Percentiles rank a stretch among this genome's conserved stretches.
Evolutionary conservation across 331 rosid genomes (phyloP).

Genomic region (Cydonia oblonga): DNA sequence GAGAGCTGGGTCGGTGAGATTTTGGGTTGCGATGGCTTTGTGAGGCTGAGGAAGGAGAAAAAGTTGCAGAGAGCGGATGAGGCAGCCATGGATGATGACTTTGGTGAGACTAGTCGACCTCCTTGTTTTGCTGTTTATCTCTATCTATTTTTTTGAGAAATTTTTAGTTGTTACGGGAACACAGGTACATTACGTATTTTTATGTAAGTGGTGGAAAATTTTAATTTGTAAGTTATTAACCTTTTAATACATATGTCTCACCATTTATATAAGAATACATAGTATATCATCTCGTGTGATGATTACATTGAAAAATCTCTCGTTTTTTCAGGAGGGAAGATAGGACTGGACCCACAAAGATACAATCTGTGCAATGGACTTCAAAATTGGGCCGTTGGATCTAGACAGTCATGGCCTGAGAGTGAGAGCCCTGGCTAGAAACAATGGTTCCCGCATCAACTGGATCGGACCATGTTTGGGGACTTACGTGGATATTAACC

Average conservation of each 20-base stretch:
- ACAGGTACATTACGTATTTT: no score
- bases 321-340: no score
- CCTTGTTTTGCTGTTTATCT: background rate
- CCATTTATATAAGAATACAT: no score
- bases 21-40: constrained; percentile 32
- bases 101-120: background rate
- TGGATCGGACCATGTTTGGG: no score
- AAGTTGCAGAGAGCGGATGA: constrained; percentile 41
- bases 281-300: no score
- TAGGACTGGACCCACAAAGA: background rate
- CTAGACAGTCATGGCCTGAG: background rate
- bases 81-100: constrained; percentile 37
- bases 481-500: no score
- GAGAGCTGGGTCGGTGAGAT: constrained; percentile 25
- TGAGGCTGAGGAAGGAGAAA: constrained; percentile 49
- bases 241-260: no score
- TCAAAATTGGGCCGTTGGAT: background rate
- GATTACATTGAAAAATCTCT: no score
- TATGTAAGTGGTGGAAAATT: no score
- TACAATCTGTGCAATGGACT: background rate
- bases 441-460: no score
- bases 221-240: no score
- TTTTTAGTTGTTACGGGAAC: no score
- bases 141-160: background rate
- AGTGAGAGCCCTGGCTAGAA: background rate